Evolutionary conservation across 495 filamentous ascomycete species (phyloP).

Genomic region (Aspergillus bridgeri): DNA sequence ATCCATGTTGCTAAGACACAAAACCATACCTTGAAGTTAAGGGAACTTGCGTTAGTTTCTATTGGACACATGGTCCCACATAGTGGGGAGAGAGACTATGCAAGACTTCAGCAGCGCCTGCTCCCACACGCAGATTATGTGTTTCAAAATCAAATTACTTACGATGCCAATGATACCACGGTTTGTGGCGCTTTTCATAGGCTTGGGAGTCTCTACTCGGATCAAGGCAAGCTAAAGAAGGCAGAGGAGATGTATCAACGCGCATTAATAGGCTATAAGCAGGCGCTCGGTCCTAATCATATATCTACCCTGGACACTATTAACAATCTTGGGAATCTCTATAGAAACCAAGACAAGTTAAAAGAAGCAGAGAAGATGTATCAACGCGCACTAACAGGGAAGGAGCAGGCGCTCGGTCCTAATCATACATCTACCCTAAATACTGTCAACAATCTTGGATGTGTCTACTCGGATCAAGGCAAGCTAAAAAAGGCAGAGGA

Average conservation of each 20-base stretch:
- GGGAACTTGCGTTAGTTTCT: too few relatives aligned
- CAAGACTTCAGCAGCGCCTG: slow-evolving; percentile 31
- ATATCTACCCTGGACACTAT: slow-evolving; percentile 33
- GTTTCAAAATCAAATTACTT: neutral
- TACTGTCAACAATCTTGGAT: slow-evolving; percentile 12
- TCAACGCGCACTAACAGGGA: slow-evolving; percentile 24
- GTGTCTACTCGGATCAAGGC: slow-evolving; percentile 22
- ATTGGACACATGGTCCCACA: too few relatives aligned
- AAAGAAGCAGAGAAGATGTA: slow-evolving; percentile 36
- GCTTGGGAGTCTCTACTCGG: slow-evolving; percentile 22
- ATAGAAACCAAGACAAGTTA: slow-evolving; percentile 28
- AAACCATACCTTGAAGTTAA: too few relatives aligned
- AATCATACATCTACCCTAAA: slow-evolving; percentile 12
- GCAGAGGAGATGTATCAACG: slow-evolving; percentile 36
- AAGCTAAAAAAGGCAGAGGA: slow-evolving; percentile 31
- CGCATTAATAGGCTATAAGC: slow-evolving; percentile 28
- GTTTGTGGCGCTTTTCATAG: slow-evolving; percentile 15
- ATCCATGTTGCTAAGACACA: too few relatives aligned
- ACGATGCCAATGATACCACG: neutral
- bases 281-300: slow-evolving; percentile 33
- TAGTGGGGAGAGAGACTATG: slow-evolving; percentile 13
- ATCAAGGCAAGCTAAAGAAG: slow-evolving; percentile 29
- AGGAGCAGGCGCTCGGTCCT: slow-evolving; percentile 29
- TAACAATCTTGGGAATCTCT: slow-evolving; percentile 30
- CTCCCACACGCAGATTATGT: slow-evolving; percentile 34